Evolutionary conservation across 1,139 yeast genomes (phyloP).

Genomic region (Yamadazyma conglobata): DNA sequence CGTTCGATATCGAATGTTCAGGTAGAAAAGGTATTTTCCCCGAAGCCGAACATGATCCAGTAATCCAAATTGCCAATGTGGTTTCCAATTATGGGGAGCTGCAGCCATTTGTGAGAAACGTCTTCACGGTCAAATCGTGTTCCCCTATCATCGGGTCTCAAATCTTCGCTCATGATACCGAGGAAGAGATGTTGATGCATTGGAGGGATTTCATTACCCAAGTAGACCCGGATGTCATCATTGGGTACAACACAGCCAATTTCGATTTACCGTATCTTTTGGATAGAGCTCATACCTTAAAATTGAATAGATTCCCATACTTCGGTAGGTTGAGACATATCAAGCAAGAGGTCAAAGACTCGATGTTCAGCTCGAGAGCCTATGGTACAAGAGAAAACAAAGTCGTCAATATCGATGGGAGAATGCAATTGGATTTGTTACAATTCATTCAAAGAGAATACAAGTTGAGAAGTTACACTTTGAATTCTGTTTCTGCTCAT

Average conservation of each 20-base stretch:
- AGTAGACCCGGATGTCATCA: slow-evolving; percentile 93
- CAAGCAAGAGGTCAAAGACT: slow-evolving; percentile 74
- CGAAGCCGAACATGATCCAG: slow-evolving; percentile 89
- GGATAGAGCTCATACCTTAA: slow-evolving; percentile 79
- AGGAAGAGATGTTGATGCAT: slow-evolving; percentile 73
- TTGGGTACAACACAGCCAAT: slow-evolving; percentile 92
- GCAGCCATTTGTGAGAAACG: slow-evolving; percentile 88
- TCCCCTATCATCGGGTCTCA: slow-evolving; percentile 93
- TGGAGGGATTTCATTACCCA: slow-evolving; percentile 85
- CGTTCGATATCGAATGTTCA: slow-evolving; percentile 98
- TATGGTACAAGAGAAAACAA: slow-evolving; percentile 95
- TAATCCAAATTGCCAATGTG: slow-evolving; percentile 95
- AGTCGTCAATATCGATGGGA: slow-evolving; percentile 88
- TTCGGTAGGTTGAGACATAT: slow-evolving; percentile 73
- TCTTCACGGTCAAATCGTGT: slow-evolving; percentile 89
- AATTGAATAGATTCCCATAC: slow-evolving; percentile 68
- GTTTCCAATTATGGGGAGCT: slow-evolving; percentile 78
- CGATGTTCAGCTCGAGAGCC: slow-evolving; percentile 90
- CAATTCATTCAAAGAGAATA: slow-evolving; percentile 94
- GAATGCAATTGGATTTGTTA: slow-evolving; percentile 89
- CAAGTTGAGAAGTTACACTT: slow-evolving; percentile 88
- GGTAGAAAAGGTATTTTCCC: slow-evolving; percentile 97
- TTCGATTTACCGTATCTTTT: slow-evolving; percentile 92
- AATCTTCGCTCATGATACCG: slow-evolving; percentile 71
- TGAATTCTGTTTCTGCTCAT: slow-evolving; percentile 93